These are phyloP conservation scores for Leccinum olivaceoglutinosum DNA, from an alignment of 1,284 basidiomycete species.

Conservation along the genomic window DNA sequence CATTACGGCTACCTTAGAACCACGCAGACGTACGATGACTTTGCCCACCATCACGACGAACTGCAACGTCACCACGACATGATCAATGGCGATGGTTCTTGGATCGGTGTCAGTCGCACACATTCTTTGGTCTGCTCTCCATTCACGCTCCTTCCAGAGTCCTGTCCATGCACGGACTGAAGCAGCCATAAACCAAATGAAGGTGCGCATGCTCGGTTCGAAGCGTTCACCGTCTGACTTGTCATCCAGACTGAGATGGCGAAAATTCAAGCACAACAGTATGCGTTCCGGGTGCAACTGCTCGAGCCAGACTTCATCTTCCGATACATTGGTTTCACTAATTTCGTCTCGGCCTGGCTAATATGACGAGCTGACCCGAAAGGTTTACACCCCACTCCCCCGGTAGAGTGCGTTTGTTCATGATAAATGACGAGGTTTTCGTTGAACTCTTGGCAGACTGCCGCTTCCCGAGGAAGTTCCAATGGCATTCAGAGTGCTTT, in stretches of 20 bases:
- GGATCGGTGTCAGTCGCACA: conserved; percentile 63
- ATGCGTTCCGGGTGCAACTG: conserved; percentile 83
- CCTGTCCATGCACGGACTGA: conserved; percentile 67
- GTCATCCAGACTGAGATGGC: conserved; percentile 55
- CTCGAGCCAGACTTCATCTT: conserved; percentile 83
- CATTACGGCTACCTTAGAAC: conserved; percentile 85
- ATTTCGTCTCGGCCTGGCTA: conserved; percentile 92
- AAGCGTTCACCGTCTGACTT: conserved; percentile 1
- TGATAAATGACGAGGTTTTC: neutral
- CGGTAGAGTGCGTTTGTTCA: conserved; percentile 52
- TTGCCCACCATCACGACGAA: conserved; percentile 72
- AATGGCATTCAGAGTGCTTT: conserved; percentile 80
- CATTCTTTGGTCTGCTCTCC: conserved; percentile 6
- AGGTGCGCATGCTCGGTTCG: conserved; percentile 38
- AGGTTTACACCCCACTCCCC: conserved; percentile 69
- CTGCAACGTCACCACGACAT: conserved; percentile 75
- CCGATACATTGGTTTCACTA: conserved; percentile 78
- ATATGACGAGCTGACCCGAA: conserved; percentile 88
- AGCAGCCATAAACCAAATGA: conserved; percentile 64
- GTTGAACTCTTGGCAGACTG: conserved; percentile 45
- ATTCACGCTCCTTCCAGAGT: conserved; percentile 37
- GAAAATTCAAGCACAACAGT: conserved; percentile 63
- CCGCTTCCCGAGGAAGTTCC: conserved; percentile 87
- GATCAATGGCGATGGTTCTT: conserved; percentile 71
- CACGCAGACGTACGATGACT: conserved; percentile 66